Evolutionary conservation across 1,284 basidiomycete genomes (phyloP), one percentile per base, ranked within the genome.

Genomic region (Sanghuangporus sanghuang): DNA sequence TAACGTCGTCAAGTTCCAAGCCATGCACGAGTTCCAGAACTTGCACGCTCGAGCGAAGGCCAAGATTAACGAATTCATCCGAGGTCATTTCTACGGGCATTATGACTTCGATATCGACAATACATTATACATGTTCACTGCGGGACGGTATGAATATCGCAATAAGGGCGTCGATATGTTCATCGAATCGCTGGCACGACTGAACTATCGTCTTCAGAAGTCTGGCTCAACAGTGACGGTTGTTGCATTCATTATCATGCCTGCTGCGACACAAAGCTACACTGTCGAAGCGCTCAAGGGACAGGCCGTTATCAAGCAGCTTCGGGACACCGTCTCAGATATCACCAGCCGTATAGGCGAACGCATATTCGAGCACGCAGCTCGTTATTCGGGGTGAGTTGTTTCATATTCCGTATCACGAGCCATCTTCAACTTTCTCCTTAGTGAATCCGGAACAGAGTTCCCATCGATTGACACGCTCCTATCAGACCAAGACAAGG

Each of bases 101-200:
- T 96, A 93, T 75, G 91, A 97, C 76, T 97, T 96, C 74, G 93
- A 96, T 75, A 81, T 95, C 54, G 95, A 98, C 52, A 96, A 98
- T 76, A 98, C 96, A 2, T 82, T 99, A 66, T 99, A 99, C 79
- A 89, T 89, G 84, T 99, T 99, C 80, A 98, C 95, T 14, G 96
- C 96, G n/a, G 96, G 96, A 55, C 87, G 96, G 57, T 99, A 99
- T 77, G 96, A 99, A 77, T 98, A 97, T 77, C 85, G 96, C 54
- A 99, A 99, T 82, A 99, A 99, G 81, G 96, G 96, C 69, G 95
- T 98, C 50, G 96, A 99, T 76, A 97, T 99, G 95, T 99, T 98
- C 75, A 96, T 99, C 71, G 96, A 99, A 78, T 86, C 92, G 35
- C 85, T 99, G 63, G 96, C 96, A 36, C 91, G 95, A 57, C 83